A percentile compares a stretch with the other conserved stretches of the same genome.
phyloP scores from a whole-genome alignment of 169 alveolate species.

The Babesia caballi region DNA sequence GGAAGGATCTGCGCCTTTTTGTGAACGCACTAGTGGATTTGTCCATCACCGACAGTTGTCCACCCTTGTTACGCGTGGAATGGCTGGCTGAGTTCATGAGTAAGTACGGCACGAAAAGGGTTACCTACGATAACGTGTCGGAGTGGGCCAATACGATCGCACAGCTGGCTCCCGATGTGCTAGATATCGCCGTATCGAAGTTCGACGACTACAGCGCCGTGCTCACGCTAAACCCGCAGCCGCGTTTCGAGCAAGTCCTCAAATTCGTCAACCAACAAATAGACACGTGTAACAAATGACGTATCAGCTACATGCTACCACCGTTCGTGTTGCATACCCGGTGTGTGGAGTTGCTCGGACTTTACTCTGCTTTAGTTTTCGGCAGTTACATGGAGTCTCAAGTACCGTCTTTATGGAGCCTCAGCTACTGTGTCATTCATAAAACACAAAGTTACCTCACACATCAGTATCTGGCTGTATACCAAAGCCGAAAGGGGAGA shows the following conservation, averaged over 20 bases:
- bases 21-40: conserved; percentile 38
- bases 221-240: conserved; percentile 20
- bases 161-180: conserved; percentile 26
- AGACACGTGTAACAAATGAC: conserved; percentile 10
- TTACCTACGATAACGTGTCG: conserved; percentile 39
- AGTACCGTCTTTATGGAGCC: too few relatives aligned
- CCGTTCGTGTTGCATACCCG: too few relatives aligned
- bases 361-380: too few relatives aligned
- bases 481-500: too few relatives aligned
- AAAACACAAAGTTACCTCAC: too few relatives aligned
- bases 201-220: conserved; percentile 52
- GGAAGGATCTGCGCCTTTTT: conserved; percentile 55
- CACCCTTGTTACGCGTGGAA: conserved; percentile 49
- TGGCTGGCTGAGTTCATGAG: conserved; percentile 51
- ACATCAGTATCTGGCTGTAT: too few relatives aligned
- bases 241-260: conserved; percentile 25
- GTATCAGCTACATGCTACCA: too few relatives aligned
- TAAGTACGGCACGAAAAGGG: conserved; percentile 41
- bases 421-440: too few relatives aligned
- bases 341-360: too few relatives aligned
- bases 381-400: too few relatives aligned
- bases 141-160: conserved; percentile 47
- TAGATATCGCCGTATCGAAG: conserved; percentile 32
- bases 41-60: conserved; percentile 23
- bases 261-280: conserved; percentile 35